Base-by-base conservation (phyloP, 1,284 basidiomycete species). In the Xerocomus minutiporus region DNA sequence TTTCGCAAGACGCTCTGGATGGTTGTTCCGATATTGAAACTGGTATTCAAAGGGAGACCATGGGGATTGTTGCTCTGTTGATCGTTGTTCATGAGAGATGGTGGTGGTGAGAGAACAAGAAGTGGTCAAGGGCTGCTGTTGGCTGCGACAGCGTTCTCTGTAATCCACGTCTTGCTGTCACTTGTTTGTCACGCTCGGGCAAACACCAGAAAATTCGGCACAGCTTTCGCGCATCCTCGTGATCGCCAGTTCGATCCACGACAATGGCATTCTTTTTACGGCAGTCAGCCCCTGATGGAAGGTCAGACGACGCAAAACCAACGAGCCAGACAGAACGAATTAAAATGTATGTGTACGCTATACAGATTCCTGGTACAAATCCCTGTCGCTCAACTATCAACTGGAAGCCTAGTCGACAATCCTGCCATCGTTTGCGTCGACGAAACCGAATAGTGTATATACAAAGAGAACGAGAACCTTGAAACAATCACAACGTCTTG, bases 151-250 rank as follows among this genome's bases (percentile, higher is more conserved):
- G 17, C 15, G 54, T 48, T 46, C 52, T 26, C 51, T 29, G 36
- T 43, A 13, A 44, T 36, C 20, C 17, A 28, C 28, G 7, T 34
- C 38, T 44, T 54, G 34, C 17, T 61, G 63, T 52, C 50, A 15
- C 51, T 54, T 65, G 42, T 66, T 67, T 62, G 65, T 56, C 55
- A 28, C 40, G 23, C 51, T 58, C 63, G 44, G 49, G 59, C 47
- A 68, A 52, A 31, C 57, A 67, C 69, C 58, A 67, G 66, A 67
- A 67, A 57, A 64, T 71, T 67, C 65, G 40, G 49, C 48, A 42
- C 36, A 3, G 17, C 29, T 28, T 23, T 36, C 36, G 31, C 17
- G 17, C 8, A 8, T 13, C 25, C 9, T n/a, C 35, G 31, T 17
- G 17, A 13, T 51, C 43, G 35, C 35, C 35, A 36, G 35, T 36